These are phyloP conservation scores for Emergomyces africanus DNA, from an alignment of 2,329 filamentous ascomycete genomes.

Conservation along the genomic window DNA sequence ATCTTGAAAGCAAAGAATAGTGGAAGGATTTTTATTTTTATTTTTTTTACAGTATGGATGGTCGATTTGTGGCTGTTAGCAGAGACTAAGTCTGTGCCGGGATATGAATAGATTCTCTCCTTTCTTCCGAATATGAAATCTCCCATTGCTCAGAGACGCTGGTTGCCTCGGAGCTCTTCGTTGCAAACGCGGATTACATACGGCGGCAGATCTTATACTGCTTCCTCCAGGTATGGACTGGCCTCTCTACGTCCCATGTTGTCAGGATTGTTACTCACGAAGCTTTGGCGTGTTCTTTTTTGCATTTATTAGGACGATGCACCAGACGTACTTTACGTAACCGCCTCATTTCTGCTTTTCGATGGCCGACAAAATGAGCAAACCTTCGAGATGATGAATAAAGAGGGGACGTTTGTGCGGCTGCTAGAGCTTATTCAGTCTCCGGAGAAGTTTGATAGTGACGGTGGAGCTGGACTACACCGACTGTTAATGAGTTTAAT, in stretches of 20 bases:
- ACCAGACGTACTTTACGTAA: conserved; percentile 61
- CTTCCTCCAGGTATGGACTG: conserved; percentile 49
- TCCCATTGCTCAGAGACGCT: conserved; percentile 68
- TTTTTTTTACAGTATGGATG: background rate
- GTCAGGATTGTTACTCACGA: background rate
- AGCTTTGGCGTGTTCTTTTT: background rate
- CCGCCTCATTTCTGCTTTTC: conserved; percentile 71
- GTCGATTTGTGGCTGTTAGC: background rate
- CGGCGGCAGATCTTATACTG: conserved; percentile 87
- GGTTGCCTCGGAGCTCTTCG: conserved; percentile 62
- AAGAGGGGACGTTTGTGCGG: conserved; percentile 69
- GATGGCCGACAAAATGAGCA: conserved; percentile 69
- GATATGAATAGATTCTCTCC: conserved; percentile 14
- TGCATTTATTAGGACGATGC: conserved; percentile 70
- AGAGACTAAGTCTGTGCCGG: background rate
- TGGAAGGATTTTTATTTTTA: background rate
- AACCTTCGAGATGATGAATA: conserved; percentile 77
- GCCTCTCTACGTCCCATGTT: background rate
- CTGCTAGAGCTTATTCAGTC: conserved; percentile 69
- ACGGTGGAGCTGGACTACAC: conserved; percentile 49
- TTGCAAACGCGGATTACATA: conserved; percentile 67
- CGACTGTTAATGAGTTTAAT: conserved; percentile 72
- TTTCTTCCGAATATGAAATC: conserved; percentile 65
- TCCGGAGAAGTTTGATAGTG: conserved; percentile 37
- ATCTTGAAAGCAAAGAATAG: conserved; percentile 2